Conservation (phyloP, 2,329 filamentous ascomycete species). For the Dactylellina cionopaga region DNA sequence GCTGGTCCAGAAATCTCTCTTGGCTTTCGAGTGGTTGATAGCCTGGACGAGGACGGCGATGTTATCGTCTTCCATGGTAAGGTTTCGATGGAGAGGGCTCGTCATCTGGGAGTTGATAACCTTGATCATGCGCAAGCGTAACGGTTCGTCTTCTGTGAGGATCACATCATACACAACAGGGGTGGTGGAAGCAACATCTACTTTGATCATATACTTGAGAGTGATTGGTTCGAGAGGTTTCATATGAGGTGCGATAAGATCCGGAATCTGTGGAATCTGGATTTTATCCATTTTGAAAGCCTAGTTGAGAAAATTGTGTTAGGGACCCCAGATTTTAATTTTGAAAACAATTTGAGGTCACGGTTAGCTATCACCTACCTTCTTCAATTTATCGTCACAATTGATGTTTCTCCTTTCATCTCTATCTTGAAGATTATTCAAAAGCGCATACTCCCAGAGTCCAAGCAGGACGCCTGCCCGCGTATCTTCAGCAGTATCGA, state of each 20-base stretch:
- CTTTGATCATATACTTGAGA: slow-evolving; percentile 90
- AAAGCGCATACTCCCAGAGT: slow-evolving; percentile 92
- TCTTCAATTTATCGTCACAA: slow-evolving; percentile 83
- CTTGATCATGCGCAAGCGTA: slow-evolving; percentile 73
- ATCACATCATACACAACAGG: slow-evolving; percentile 91
- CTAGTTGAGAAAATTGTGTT: slow-evolving; percentile 62
- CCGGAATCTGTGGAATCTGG: slow-evolving; percentile 84
- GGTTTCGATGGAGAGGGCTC: slow-evolving; percentile 77
- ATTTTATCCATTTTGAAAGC: slow-evolving; percentile 79
- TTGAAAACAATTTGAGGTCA: background rate
- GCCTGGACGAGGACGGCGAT: slow-evolving; percentile 84
- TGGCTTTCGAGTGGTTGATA: slow-evolving; percentile 83
- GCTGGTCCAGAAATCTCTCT: slow-evolving; percentile 84
- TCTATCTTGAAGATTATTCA: slow-evolving; percentile 87
- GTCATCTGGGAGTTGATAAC: slow-evolving; percentile 77
- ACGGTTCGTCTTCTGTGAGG: slow-evolving; percentile 83
- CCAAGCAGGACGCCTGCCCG: slow-evolving; percentile 88
- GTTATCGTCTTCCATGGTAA: slow-evolving; percentile 82
- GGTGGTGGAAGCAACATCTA: slow-evolving; percentile 81
- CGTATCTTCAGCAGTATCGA: slow-evolving; percentile 87
- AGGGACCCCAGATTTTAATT: background rate
- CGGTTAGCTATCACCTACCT: slow-evolving; percentile 66
- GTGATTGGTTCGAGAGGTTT: slow-evolving; percentile 81
- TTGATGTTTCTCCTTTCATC: slow-evolving; percentile 93
- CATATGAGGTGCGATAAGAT: slow-evolving; percentile 81